These are phyloP conservation scores for Pyrrhoderma lamaoense DNA, from an alignment of 1,284 basidiomycete species.

Conservation along the genomic window DNA sequence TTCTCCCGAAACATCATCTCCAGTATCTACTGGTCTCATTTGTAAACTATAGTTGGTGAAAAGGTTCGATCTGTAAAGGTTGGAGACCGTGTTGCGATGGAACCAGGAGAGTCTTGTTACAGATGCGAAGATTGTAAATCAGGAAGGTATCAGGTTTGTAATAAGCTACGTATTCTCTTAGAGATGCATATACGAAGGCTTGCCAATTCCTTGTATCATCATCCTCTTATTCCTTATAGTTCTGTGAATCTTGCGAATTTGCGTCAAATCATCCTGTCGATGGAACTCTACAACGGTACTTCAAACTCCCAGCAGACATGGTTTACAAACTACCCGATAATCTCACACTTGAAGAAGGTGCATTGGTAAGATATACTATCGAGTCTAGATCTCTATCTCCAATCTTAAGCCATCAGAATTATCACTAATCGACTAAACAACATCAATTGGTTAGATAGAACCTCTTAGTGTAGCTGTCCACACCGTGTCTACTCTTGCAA, in stretches of 20 bases:
- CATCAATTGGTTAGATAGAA: slow-evolving; percentile 60
- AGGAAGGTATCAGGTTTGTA: slow-evolving; percentile 67
- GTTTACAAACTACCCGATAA: slow-evolving; percentile 67
- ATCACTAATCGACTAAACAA: no score
- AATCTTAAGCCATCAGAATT: background rate
- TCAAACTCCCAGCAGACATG: slow-evolving; percentile 67
- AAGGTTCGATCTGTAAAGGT: slow-evolving; percentile 66
- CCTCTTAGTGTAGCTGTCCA: slow-evolving; percentile 91
- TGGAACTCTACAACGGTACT: slow-evolving; percentile 81
- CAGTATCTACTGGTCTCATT: background rate
- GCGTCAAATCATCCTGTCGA: slow-evolving; percentile 88
- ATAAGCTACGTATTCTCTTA: no score
- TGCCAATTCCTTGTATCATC: slow-evolving; percentile 7
- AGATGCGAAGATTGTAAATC: slow-evolving; percentile 67
- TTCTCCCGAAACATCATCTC: background rate
- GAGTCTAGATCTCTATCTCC: background rate
- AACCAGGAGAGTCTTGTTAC: slow-evolving; percentile 75
- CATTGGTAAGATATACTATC: slow-evolving; percentile 49
- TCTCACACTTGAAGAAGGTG: slow-evolving; percentile 79
- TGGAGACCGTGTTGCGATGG: slow-evolving; percentile 83
- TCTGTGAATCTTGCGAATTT: slow-evolving; percentile 74
- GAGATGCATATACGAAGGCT: no score
- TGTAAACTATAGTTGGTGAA: slow-evolving; percentile 48
- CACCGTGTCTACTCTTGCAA: slow-evolving; percentile 73
- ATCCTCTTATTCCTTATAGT: slow-evolving; percentile 32